Base-by-base conservation (phyloP, 176 grass and related monocot species). In the Oryza nivara region DNA sequence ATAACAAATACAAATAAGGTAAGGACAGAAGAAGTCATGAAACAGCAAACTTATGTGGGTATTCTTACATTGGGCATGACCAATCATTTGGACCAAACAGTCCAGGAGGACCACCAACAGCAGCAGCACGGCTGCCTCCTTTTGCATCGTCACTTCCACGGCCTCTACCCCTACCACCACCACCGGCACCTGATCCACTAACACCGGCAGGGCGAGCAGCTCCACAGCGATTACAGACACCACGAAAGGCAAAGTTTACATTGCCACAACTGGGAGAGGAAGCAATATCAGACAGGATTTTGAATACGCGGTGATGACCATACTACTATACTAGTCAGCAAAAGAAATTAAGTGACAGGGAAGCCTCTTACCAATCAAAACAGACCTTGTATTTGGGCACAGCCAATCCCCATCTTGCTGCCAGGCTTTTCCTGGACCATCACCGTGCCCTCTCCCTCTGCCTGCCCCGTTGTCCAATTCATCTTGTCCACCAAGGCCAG, bases 321-420 rank as follows among this genome's bases (percentile, higher is more conserved):
- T 14, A 72, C 63, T 77, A 79, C 15, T 69, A 83, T 11, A 72
- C 63, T 80, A 67, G 52, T 79, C 67, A 80, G 41, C 70, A 76
- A 13, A 22, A 68, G n/a, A 81, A 83, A 71, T 45, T 9, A 56
- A 81, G 86, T 81, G 47, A 48, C 49, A 89, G 83, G 93, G 45
- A 83, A 92, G 86, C 88, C 64, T 90, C 90, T 95, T 89, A 98
- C 91, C 86, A 80, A 98, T 95, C 65, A 90, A 78, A 85, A 96
- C 93, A 93, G 89, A 99, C 96, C 96, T 99, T 96, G 96, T 92
- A 99, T 99, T 99, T 83, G 96, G 96, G 70, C 93, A 99, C 71
- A 90, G 86, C 96, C 96, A 99, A 52, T 99, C 96, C 60, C 96
- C 96, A 79, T 99, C 93, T 90, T 99, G 96, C 81, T 99, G 96